These are phyloP conservation scores for Aspergillus spinulosporus DNA, from an alignment of 2,329 filamentous ascomycete genomes.

Conservation along the genomic window DNA sequence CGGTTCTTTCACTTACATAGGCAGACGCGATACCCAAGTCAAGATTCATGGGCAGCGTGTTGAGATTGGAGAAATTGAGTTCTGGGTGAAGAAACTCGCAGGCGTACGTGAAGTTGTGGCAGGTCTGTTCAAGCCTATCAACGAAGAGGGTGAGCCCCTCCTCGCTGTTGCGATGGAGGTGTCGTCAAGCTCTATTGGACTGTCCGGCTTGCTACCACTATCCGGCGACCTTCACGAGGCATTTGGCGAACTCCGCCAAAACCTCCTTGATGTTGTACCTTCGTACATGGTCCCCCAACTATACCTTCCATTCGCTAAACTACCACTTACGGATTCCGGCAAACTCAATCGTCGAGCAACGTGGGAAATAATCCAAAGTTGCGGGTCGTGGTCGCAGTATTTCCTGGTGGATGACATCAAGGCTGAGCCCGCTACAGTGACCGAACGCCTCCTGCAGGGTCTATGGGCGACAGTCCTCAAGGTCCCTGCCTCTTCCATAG, in stretches of 20 bases:
- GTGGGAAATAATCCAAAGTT: constrained; percentile 7
- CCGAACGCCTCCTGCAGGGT: neutral
- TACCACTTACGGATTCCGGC: constrained; percentile 41
- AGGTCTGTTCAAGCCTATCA: neutral
- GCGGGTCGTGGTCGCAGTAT: constrained; percentile 11
- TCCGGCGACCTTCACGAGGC: neutral
- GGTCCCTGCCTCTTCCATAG: constrained; percentile 1
- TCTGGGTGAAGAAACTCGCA: constrained; percentile 8
- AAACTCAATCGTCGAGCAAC: constrained; percentile 34
- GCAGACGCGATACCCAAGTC: constrained; percentile 48
- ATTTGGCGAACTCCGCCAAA: neutral
- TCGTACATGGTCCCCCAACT: constrained; percentile 39
- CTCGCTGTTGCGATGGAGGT: constrained; percentile 8
- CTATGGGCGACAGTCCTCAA: neutral
- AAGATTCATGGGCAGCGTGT: constrained; percentile 80
- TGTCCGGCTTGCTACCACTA: neutral
- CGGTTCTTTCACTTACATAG: constrained; percentile 69
- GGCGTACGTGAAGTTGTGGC: constrained; percentile 3
- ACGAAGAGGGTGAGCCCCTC: neutral
- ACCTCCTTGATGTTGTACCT: constrained; percentile 16
- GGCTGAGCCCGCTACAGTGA: neutral
- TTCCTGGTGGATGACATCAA: neutral
- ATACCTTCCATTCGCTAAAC: constrained; percentile 34
- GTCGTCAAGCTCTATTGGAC: neutral
- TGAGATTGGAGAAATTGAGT: constrained; percentile 47